A percentile compares a stretch with the other conserved stretches of the same genome.
Conservation (phyloP, 2,329 filamentous ascomycete genomes). For the Trichophyton rubrum region DNA sequence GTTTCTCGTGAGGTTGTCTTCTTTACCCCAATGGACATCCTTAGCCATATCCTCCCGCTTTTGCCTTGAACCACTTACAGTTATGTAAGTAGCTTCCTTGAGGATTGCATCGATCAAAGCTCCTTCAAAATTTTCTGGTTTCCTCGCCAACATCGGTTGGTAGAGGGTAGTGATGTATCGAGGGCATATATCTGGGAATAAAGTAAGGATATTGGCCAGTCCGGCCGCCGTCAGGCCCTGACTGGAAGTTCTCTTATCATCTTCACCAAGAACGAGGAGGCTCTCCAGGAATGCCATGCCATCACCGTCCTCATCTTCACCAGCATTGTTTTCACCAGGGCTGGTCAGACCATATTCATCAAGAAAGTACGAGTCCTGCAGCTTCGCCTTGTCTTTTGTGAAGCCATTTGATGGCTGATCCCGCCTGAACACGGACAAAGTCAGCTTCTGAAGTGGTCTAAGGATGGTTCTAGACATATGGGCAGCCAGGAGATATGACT, state of each 20-base stretch:
- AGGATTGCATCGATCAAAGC: slow-evolving; percentile 34
- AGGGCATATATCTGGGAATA: slow-evolving; percentile 39
- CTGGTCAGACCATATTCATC: not conserved
- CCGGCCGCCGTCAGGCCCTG: not conserved
- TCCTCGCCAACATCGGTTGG: slow-evolving; percentile 5
- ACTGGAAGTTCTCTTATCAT: not conserved
- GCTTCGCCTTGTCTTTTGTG: not conserved
- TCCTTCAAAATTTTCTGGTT: slow-evolving; percentile 11
- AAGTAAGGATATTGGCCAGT: slow-evolving; percentile 22
- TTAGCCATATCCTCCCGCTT: slow-evolving; percentile 20
- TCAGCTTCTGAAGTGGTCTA: no score
- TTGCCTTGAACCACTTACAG: slow-evolving; percentile 26
- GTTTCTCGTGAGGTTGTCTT: slow-evolving; percentile 19
- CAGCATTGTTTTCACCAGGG: not conserved
- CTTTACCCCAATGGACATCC: not conserved
- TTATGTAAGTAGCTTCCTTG: slow-evolving; percentile 33
- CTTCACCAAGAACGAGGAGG: not conserved
- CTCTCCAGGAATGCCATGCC: not conserved
- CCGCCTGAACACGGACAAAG: no score
- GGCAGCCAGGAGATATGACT: no score
- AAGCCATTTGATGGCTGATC: no score
- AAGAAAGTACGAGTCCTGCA: not conserved
- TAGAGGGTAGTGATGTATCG: slow-evolving; percentile 32
- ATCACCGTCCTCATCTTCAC: not conserved
- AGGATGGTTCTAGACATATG: no score